Conservation (phyloP, 768 basidiomycete genomes). For the Suillus paluster region DNA sequence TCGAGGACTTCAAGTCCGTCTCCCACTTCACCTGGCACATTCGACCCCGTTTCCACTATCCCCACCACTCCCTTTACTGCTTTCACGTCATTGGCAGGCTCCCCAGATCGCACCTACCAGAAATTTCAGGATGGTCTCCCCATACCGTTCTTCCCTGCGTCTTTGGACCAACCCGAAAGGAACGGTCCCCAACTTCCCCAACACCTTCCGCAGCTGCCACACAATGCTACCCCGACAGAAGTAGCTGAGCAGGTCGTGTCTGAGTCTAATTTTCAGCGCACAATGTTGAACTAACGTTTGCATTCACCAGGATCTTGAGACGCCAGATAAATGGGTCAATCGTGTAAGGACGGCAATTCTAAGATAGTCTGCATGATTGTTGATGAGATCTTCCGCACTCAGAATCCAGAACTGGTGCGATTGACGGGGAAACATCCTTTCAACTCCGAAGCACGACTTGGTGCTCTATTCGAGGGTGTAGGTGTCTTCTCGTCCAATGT, state of each 20-base stretch:
- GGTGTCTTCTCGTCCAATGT: constrained; percentile 7
- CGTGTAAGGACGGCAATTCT: constrained; percentile 27
- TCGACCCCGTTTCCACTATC: background rate
- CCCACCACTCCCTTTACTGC: constrained; percentile 17
- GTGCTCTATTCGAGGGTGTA: constrained; percentile 46
- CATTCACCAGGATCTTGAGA: constrained; percentile 33
- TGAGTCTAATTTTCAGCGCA: background rate
- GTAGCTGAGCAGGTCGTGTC: constrained; percentile 28
- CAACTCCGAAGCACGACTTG: constrained; percentile 56
- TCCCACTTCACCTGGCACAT: constrained; percentile 9
- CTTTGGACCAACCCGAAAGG: constrained; percentile 22
- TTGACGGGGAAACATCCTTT: constrained; percentile 67
- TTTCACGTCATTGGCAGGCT: constrained; percentile 2
- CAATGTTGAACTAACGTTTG: background rate
- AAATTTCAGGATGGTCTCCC: constrained; percentile 15
- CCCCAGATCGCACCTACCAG: constrained; percentile 3
- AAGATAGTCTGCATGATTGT: background rate
- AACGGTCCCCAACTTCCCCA: constrained; percentile 24
- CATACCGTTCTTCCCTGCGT: constrained; percentile 20
- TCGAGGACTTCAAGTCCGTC: constrained; percentile 3
- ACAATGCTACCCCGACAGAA: constrained; percentile 23
- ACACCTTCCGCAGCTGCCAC: constrained; percentile 26
- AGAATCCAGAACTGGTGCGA: constrained; percentile 46
- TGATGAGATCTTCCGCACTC: background rate
- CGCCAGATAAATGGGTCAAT: constrained; percentile 47